Evolutionary conservation across 2,329 filamentous ascomycete genomes (phyloP), one percentile per base, ranked within the genome.

Genomic region (Lachnellula arida): DNA sequence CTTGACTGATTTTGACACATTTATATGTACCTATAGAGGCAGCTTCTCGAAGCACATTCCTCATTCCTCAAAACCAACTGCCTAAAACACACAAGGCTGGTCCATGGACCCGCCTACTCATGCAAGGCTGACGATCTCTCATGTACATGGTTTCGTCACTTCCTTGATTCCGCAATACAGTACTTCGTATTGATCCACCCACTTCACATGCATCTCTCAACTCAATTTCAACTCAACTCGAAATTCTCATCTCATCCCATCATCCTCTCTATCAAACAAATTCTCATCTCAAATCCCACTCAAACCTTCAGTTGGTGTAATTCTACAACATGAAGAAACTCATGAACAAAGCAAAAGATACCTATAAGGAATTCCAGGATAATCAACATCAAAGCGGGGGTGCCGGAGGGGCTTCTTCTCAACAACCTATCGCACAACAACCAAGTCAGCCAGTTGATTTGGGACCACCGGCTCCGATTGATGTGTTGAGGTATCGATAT

Each of bases 401-500:
- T 32, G 28, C 7, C 11, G 28, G 8, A 15, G 37, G n/a, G n/a
- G 37, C 14, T 15, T 1, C 15, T 42, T 34, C 53, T 46, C 54
- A 49, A 51, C 39, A 54, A 53, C 37, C 53, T 8, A 49, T 35
- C 34, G 17, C 46, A 11, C 51, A 60, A 19, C 50, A 63, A 6
- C 56, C 59, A 44, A 51, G 54, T n/a, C 61, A 67, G 32, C 60
- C 63, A 2, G 66, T 67, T 11, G 58, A 60, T 19, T 74, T 79
- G 19, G 15, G 35, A 11, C 60, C 63, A 2, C 56, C 70, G 58
- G 62, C 67, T 51, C 56, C 73, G 72, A 51, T 71, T 6, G 70
- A 72, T 53, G 53, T 81, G 19, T 67, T 78, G 28, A 74, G 79
- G 50, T 85, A 84, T 63, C 77, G 81, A 43, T 83, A 81, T 60